Conservation (phyloP, 345 rosid species). For the Ceriops decandra region DNA sequence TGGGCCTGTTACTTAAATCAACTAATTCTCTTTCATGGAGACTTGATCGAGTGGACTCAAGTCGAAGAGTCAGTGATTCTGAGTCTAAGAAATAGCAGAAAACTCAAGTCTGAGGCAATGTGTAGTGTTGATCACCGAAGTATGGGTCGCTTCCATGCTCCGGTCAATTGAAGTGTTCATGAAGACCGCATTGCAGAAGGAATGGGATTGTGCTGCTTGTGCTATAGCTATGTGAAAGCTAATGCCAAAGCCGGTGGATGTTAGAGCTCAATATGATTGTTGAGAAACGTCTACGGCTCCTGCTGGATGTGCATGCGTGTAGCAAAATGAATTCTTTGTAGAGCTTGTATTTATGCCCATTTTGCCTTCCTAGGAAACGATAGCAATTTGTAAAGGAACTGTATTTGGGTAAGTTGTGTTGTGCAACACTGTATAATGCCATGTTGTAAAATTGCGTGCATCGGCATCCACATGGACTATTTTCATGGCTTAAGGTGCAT, state of each 20-base stretch:
- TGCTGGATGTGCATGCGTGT: not conserved
- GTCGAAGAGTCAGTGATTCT: slow-evolving; percentile 35
- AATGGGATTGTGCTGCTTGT: not conserved
- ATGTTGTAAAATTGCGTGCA: too few species aligned
- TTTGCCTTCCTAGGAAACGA: not conserved
- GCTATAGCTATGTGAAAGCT: not conserved
- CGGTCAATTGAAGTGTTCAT: not conserved
- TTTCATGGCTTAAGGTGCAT: too few species aligned
- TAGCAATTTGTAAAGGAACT: not conserved
- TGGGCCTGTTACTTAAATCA: slow-evolving; percentile 72
- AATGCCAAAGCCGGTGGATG: not conserved
- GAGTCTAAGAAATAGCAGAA: slow-evolving; percentile 23
- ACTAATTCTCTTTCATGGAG: slow-evolving; percentile 54
- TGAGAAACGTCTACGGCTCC: not conserved
- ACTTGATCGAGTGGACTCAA: slow-evolving; percentile 51
- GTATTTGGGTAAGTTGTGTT: not conserved
- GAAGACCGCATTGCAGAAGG: not conserved
- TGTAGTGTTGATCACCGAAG: not conserved
- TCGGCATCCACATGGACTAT: too few species aligned
- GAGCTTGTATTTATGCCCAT: not conserved
- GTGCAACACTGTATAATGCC: not conserved
- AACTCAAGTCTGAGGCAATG: too few species aligned
- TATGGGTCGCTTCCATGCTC: too few species aligned
- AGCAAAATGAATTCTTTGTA: not conserved
- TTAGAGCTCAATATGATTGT: not conserved